A percentile compares a stretch with the other conserved stretches of the same genome.
phyloP scores from a whole-genome alignment of 495 filamentous ascomycete genomes.

The Cladorrhinum samala region DNA sequence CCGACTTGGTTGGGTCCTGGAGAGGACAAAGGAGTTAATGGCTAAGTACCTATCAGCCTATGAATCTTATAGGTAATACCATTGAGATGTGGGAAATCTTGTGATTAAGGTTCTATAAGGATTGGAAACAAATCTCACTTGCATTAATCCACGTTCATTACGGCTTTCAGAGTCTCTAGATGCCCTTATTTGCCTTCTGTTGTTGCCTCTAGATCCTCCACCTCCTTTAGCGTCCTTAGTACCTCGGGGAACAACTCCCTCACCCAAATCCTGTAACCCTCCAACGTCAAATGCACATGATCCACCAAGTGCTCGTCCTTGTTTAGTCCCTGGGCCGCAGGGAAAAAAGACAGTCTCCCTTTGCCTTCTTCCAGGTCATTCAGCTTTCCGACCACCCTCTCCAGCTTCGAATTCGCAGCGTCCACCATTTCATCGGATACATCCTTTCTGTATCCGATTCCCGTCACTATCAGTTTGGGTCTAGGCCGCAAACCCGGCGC shows the following conservation, averaged over 20 bases:
- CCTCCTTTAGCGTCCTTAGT: neutral
- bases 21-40: too few relatives aligned
- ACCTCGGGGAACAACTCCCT: conserved; percentile 6
- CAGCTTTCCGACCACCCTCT: conserved; percentile 2
- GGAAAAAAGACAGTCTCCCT: conserved; percentile 10
- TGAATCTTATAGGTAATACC: too few relatives aligned
- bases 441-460: conserved; percentile 15
- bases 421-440: conserved; percentile 3
- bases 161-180: too few relatives aligned
- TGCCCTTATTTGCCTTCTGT: too few relatives aligned
- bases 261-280: conserved; percentile 26
- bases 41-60: too few relatives aligned
- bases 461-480: conserved; percentile 15
- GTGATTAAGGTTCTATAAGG: too few relatives aligned
- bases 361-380: neutral
- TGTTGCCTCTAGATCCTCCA: neutral
- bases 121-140: too few relatives aligned
- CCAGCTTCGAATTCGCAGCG: conserved; percentile 13
- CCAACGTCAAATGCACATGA: conserved; percentile 27
- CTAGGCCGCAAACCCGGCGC: too few relatives aligned
- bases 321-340: conserved; percentile 1
- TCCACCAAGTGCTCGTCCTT: conserved; percentile 21
- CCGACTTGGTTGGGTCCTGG: too few relatives aligned
- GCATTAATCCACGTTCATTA: too few relatives aligned
- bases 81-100: too few relatives aligned